Percentiles rank a stretch among this genome's conserved stretches.
Conservation (phyloP, 306 rosid species). For the Dalbergia oliveri region DNA sequence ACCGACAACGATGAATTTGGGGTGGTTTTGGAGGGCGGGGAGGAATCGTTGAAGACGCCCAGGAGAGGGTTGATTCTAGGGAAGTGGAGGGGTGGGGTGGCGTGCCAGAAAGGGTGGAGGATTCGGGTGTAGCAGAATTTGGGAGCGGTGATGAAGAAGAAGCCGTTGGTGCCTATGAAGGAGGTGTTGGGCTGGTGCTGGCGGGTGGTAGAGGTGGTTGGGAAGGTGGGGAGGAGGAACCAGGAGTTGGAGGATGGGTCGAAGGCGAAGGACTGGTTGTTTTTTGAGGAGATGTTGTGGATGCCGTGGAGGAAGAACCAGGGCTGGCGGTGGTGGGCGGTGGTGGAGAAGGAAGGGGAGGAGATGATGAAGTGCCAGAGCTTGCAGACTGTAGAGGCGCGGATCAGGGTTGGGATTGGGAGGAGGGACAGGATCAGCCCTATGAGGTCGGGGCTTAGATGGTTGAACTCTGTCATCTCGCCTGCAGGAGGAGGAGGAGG, state of each 20-base stretch:
- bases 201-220: slow-evolving; percentile 20
- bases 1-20: slow-evolving; percentile 70
- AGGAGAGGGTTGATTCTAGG: slow-evolving; percentile 82
- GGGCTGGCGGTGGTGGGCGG: slow-evolving; percentile 40
- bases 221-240: slow-evolving; percentile 71
- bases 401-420: slow-evolving; percentile 66
- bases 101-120: slow-evolving; percentile 56
- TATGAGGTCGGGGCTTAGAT: slow-evolving; percentile 65
- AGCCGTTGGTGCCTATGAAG: slow-evolving; percentile 67
- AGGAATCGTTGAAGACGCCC: slow-evolving; percentile 57
- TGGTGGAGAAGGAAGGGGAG: slow-evolving; percentile 54
- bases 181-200: slow-evolving; percentile 56
- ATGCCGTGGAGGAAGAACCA: slow-evolving; percentile 90
- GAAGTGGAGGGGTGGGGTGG: slow-evolving; percentile 69
- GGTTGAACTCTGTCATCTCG: slow-evolving; percentile 59
- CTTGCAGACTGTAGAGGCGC: slow-evolving; percentile 75
- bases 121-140: slow-evolving; percentile 61
- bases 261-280: slow-evolving; percentile 83
- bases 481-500: neutral
- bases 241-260: slow-evolving; percentile 74
- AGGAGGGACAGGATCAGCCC: slow-evolving; percentile 72
- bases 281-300: slow-evolving; percentile 81
- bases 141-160: slow-evolving; percentile 77
- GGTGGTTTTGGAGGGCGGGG: neutral
- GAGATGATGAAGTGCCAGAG: slow-evolving; percentile 73